A percentile compares a stretch with the other conserved stretches of the same genome.
Evolutionary conservation across 2,329 filamentous ascomycete genomes (phyloP).

Genomic region (Grosmannia clavigera): DNA sequence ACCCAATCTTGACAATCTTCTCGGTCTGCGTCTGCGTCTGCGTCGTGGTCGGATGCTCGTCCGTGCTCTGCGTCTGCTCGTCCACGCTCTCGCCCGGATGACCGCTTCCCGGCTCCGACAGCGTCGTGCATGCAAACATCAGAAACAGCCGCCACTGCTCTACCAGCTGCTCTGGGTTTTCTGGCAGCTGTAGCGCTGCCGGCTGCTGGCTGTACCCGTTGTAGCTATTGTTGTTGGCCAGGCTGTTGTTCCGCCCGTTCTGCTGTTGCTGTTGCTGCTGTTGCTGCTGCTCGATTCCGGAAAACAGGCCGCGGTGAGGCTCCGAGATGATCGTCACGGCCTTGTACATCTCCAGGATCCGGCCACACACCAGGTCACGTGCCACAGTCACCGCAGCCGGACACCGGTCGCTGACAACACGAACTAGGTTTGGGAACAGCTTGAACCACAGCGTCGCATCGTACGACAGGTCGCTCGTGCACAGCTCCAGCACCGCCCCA

Average conservation of each 20-base stretch:
- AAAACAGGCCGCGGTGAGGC: conserved; percentile 52
- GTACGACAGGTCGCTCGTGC: conserved; percentile 88
- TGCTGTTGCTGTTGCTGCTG: conserved; percentile 22
- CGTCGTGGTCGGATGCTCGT: background rate
- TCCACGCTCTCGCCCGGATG: background rate
- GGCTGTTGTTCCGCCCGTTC: no score
- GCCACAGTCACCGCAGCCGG: conserved; percentile 84
- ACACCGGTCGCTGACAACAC: conserved; percentile 81
- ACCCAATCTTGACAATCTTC: conserved; percentile 44
- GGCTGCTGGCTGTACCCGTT: conserved; percentile 25
- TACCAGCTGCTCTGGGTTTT: conserved; percentile 59
- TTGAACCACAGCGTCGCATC: conserved; percentile 96
- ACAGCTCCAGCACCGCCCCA: conserved; percentile 82
- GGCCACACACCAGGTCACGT: conserved; percentile 82
- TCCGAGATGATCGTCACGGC: conserved; percentile 71
- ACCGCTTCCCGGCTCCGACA: conserved; percentile 50
- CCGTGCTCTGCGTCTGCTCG: background rate
- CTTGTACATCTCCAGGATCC: conserved; percentile 86
- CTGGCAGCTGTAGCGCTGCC: conserved; percentile 49
- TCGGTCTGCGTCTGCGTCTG: conserved; percentile 43
- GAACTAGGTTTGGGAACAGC: conserved; percentile 88
- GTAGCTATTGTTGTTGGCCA: no score
- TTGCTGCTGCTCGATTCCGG: conserved; percentile 41
- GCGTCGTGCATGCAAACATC: conserved; percentile 90
- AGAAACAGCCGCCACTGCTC: conserved; percentile 98